Evolutionary conservation across 805 yeast genomes (phyloP).

Genomic region (Dipodascus geniculatus): DNA sequence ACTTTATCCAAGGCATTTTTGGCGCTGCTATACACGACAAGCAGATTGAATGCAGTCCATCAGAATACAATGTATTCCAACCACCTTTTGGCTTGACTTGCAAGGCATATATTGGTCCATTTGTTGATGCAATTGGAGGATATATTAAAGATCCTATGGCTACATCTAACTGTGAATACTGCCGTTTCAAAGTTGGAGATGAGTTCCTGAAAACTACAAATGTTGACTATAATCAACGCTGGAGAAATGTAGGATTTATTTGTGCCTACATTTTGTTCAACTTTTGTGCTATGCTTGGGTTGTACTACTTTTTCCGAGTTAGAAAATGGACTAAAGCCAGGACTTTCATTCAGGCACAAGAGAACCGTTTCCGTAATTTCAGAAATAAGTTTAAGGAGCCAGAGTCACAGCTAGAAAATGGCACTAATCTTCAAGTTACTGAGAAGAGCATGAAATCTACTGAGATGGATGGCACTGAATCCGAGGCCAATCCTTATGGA

Average conservation of each 20-base stretch:
- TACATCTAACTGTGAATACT: conserved; percentile 31
- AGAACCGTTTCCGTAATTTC: neutral
- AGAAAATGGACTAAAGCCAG: conserved; percentile 7
- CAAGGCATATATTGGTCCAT: conserved; percentile 37
- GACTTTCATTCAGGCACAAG: neutral
- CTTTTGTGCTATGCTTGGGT: conserved; percentile 23
- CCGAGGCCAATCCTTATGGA: no score
- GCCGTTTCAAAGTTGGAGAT: conserved; percentile 30
- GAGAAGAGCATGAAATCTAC: no score
- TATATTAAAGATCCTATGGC: conserved; percentile 44
- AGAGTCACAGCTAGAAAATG: no score
- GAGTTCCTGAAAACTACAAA: conserved; percentile 33
- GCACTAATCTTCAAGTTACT: no score
- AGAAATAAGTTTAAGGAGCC: no score
- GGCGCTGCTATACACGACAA: conserved; percentile 38
- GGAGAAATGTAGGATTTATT: conserved; percentile 59
- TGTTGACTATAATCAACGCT: conserved; percentile 36
- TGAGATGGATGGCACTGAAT: no score
- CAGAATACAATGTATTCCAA: conserved; percentile 38
- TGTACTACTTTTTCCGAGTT: conserved; percentile 24
- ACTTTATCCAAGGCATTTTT: conserved; percentile 49
- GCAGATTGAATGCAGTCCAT: conserved; percentile 35
- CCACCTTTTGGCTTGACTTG: conserved; percentile 60
- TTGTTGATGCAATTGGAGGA: conserved; percentile 37
- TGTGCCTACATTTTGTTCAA: conserved; percentile 49